Base-by-base conservation (phyloP, 164 flowering plant genomes). In the Piper longum region DNA sequence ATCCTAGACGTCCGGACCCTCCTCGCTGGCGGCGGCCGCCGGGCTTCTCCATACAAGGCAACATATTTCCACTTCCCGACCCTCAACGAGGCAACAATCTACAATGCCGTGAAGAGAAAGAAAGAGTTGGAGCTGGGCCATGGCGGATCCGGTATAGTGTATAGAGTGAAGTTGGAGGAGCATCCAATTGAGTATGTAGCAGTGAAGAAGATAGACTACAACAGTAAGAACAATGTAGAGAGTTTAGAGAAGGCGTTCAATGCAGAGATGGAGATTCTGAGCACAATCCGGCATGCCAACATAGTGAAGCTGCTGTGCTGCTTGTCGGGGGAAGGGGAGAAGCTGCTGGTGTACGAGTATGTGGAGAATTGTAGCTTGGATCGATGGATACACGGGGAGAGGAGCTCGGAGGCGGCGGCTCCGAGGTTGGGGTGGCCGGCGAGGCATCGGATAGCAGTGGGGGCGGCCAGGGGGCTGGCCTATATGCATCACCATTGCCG, bases 131-230 rank as follows among this genome's bases (percentile, higher is more conserved):
- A 72, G 69, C 78, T 85, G 5, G 87, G 83, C 9, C 72, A 80
- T 41, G 96, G 96, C 5, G 90, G 92, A 0, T 84, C 87, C 7
- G 96, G 96, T 56, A 68, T 74, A 59, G 88, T 88, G 4, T 85
- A 81, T 66, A 75, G 75, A 0, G 77, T 80, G 8, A 45, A 66
- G 13, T n/a, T 76, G 8, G 62, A 66, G 3, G 69, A 66, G 61
- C 63, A 60, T 7, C 56, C 72, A 1, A 73, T 71, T 0, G 67
- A 73, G 4, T 55, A 57, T 17, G 82, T 88, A 16, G 92, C 92
- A 1, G 96, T 86, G 7, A 88, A 88, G 64, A 81, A 62, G 78
- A 84, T 89, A 0, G 1, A 14, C 60, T 76, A 79, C 73, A 78
- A 65, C 56, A 65, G 56, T 61, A 68, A 57, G 62, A 80, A 76